These are phyloP conservation scores for Nigrograna mackinnonii DNA, from an alignment of 2,329 filamentous ascomycete genomes.

Conservation along the genomic window DNA sequence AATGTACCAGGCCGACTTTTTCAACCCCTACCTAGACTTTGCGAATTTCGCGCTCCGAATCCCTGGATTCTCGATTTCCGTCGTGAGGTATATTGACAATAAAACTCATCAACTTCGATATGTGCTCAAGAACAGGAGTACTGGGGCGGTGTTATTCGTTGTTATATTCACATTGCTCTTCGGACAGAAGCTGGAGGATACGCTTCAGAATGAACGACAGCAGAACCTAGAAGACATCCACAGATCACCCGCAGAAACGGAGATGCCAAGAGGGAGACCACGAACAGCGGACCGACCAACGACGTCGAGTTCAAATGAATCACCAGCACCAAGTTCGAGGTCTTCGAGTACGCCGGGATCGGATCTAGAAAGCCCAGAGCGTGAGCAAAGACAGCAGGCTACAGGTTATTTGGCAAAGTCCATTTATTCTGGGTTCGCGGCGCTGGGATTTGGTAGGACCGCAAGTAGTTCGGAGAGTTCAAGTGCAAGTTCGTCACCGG, in stretches of 20 bases:
- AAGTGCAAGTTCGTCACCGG: slow-evolving; percentile 4
- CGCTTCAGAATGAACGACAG: slow-evolving; percentile 25
- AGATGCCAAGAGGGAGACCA: background rate
- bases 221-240: slow-evolving; percentile 7
- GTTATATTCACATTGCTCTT: slow-evolving; percentile 52
- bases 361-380: slow-evolving; percentile 10
- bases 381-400: slow-evolving; percentile 11
- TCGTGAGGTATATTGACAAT: slow-evolving; percentile 51
- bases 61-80: slow-evolving; percentile 49
- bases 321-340: slow-evolving; percentile 10
- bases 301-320: slow-evolving; percentile 13
- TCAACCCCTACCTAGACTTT: slow-evolving; percentile 54
- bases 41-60: slow-evolving; percentile 49
- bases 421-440: slow-evolving; percentile 28
- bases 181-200: slow-evolving; percentile 44
- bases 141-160: slow-evolving; percentile 47
- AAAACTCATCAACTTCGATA: slow-evolving; percentile 52
- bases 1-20: slow-evolving; percentile 51
- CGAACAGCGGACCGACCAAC: background rate
- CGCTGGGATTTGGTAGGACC: slow-evolving; percentile 38
- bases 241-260: background rate
- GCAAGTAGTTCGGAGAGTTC: slow-evolving; percentile 30
- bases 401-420: slow-evolving; percentile 24
- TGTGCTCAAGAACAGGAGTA: slow-evolving; percentile 48
- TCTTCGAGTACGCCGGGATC: slow-evolving; percentile 11